These are phyloP conservation scores for Quercus variabilis DNA, from an alignment of 306 rosid species.

Conservation along the genomic window DNA sequence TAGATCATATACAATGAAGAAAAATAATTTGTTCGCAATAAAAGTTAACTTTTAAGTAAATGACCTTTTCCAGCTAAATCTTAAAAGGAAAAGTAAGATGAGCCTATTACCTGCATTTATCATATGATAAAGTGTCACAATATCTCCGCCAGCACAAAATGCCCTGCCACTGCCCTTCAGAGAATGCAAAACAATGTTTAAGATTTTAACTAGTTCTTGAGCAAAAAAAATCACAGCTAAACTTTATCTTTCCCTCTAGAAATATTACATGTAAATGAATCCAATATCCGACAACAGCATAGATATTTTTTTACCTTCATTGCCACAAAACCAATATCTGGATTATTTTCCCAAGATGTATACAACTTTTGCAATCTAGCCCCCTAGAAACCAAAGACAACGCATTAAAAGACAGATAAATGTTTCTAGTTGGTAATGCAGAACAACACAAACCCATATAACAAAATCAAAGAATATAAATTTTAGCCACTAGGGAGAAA, in stretches of 20 bases:
- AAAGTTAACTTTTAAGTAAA: neutral
- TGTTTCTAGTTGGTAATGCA: neutral
- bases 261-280: neutral
- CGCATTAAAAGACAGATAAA: neutral
- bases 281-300: neutral
- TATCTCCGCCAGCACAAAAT: conserved; percentile 92
- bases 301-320: conserved; percentile 53
- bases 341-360: conserved; percentile 67
- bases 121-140: conserved; percentile 58
- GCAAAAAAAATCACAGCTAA: neutral
- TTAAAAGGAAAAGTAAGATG: neutral
- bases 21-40: neutral
- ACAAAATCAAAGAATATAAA: neutral
- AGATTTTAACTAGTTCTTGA: conserved; percentile 10
- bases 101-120: conserved; percentile 46
- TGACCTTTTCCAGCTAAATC: neutral
- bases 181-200: conserved; percentile 9
- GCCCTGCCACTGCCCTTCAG: conserved; percentile 86
- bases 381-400: conserved; percentile 38
- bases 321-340: conserved; percentile 71
- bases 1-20: neutral
- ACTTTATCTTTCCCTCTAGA: neutral
- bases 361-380: conserved; percentile 58
- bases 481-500: neutral
- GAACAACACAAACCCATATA: neutral